phyloP scores from a whole-genome alignment of 768 basidiomycete species.

The Boletus barrowsii region DNA sequence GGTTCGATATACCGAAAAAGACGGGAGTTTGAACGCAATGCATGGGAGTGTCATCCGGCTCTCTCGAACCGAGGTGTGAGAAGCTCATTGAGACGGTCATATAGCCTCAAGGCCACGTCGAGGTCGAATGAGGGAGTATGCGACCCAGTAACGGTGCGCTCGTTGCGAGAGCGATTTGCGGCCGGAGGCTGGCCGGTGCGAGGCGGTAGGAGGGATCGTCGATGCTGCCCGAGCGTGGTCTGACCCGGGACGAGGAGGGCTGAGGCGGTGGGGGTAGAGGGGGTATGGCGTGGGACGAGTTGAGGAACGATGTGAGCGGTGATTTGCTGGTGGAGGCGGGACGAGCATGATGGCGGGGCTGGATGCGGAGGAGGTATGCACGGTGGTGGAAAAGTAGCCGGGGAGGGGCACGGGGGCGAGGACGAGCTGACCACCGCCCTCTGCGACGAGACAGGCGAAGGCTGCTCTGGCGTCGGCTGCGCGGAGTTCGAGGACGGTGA shows the following conservation, averaged over 20 bases:
- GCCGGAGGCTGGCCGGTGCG: slow-evolving; percentile 45
- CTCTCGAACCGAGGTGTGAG: too few species aligned
- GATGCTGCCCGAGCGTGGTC: slow-evolving; percentile 44
- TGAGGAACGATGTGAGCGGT: slow-evolving; percentile 22
- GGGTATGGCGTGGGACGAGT: slow-evolving; percentile 33
- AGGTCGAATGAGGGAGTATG: too few species aligned
- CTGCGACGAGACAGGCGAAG: slow-evolving; percentile 43
- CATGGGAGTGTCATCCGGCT: too few species aligned
- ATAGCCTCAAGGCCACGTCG: too few species aligned
- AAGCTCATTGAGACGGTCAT: too few species aligned
- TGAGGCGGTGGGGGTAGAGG: slow-evolving; percentile 39
- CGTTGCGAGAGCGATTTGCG: slow-evolving; percentile 44
- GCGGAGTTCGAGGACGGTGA: slow-evolving; percentile 43
- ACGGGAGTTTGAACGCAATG: too few species aligned
- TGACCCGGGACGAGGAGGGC: slow-evolving; percentile 31
- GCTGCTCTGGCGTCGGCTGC: slow-evolving; percentile 48
- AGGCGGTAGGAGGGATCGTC: slow-evolving; percentile 34
- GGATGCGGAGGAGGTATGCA: slow-evolving; percentile 16
- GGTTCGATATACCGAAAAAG: too few species aligned
- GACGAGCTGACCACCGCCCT: slow-evolving; percentile 45
- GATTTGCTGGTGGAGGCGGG: slow-evolving; percentile 17
- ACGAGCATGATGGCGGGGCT: slow-evolving; percentile 29
- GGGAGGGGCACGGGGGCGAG: slow-evolving; percentile 33
- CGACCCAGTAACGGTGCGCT: slow-evolving; percentile 16
- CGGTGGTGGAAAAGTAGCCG: slow-evolving; percentile 7